Base-by-base conservation (phyloP, 1,139 yeast genomes). In the Schizosaccharomyces versatilis region DNA sequence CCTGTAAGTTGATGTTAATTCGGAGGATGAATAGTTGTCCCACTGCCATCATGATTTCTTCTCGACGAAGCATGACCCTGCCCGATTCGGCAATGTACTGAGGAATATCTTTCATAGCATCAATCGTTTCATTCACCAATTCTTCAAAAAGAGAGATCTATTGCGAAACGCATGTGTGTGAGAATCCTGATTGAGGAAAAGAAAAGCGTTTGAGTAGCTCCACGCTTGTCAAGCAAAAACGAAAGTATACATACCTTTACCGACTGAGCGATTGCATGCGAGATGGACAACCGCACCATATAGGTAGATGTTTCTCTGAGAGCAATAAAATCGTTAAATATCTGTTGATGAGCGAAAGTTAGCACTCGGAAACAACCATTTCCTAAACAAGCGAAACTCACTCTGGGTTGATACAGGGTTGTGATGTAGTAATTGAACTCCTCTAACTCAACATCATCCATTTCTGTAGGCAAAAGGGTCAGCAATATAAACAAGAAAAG, bases 261-360 rank as follows among this genome's bases (percentile, higher is more conserved):
- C 61, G 94, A 88, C 67, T 90, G 98, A 0, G 97, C 96, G 60
- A 90, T 84, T 1, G 98, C 95, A 68, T 90, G 95, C 1, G 96
- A 84, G 77, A 90, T 78, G 7, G 97, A 84, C 57, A 90, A 71
- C 65, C 90, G 88, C 62, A 86, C 85, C 65, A 88, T 75, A 65
- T 86, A 88, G 65, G 86, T 88, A 3, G 83, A 75, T 61, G 88
- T 95, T 65, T 88, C 97, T 60, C 95, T 74, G 55, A 90, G 71
- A 0, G 97, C 85, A 61, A 90, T 86, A 65, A 88, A 88, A 66
- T 90, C 98, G 64, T 90, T 88, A 67, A 88, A 88, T 54, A 88
- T 88, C 40, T 54, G 41, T 36, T 52, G 49, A 3, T 12, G 10
- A 9, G 7, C 8, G n/a, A 10, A 3, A 9, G 14, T 24, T 38